phyloP scores from a whole-genome alignment of 1,284 basidiomycete species.

The Mycosarcoma mackinlayi region DNA sequence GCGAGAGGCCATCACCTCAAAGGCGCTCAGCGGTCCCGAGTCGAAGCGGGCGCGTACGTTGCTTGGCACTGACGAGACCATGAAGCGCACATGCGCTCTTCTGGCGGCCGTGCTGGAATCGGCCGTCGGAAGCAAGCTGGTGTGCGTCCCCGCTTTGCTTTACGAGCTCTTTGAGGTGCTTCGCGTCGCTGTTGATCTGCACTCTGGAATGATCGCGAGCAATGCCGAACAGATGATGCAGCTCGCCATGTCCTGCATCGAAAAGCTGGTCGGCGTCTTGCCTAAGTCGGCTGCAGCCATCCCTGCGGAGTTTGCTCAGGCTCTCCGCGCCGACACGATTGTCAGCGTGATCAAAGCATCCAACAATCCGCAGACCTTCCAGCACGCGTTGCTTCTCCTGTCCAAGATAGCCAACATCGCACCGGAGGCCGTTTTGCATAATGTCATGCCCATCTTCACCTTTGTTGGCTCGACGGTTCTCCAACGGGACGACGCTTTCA shows the following conservation, averaged over 20 bases:
- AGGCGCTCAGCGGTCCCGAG: conserved; percentile 71
- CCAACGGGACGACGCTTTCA: conserved; percentile 94
- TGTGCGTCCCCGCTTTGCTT: conserved; percentile 79
- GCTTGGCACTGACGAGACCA: conserved; percentile 41
- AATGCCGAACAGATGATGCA: conserved; percentile 89
- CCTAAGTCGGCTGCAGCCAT: conserved; percentile 30
- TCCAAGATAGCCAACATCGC: conserved; percentile 84
- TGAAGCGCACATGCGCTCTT: conserved; percentile 48
- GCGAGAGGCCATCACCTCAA: conserved; percentile 71
- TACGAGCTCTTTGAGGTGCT: conserved; percentile 80
- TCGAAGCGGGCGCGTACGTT: conserved; percentile 48
- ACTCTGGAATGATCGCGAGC: conserved; percentile 70
- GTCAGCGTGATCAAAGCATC: conserved; percentile 70
- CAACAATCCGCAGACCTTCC: conserved; percentile 91
- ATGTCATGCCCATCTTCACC: conserved; percentile 98
- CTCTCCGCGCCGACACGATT: conserved; percentile 59
- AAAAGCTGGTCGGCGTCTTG: conserved; percentile 75
- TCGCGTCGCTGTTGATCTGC: conserved; percentile 75
- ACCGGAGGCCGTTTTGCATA: conserved; percentile 90
- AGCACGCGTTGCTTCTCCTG: conserved; percentile 90
- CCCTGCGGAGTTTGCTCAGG: conserved; percentile 50
- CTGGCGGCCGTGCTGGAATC: conserved; percentile 76
- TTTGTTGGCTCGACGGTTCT: conserved; percentile 98
- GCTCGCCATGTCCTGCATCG: conserved; percentile 79
- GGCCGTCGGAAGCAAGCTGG: conserved; percentile 75